Evolutionary conservation across 768 basidiomycete genomes (phyloP).

Genomic region (Pisolithus sp.): DNA sequence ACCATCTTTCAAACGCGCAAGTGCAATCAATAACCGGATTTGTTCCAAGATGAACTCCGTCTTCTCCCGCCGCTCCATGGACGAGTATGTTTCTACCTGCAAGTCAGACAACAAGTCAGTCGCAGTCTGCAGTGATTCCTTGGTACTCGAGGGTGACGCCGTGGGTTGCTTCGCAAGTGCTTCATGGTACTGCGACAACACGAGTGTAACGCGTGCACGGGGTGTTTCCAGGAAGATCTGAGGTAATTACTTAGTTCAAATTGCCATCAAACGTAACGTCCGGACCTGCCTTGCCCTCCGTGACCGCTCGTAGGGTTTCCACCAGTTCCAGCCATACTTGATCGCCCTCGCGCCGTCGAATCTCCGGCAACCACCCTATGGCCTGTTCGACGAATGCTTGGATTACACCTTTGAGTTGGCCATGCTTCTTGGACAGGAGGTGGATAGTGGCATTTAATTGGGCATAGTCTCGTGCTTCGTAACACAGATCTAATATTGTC

Average conservation of each 20-base stretch:
- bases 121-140: slow-evolving; percentile 75
- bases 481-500: slow-evolving; percentile 63
- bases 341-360: slow-evolving; percentile 59
- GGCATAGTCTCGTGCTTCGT: slow-evolving; percentile 62
- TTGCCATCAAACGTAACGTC: background rate
- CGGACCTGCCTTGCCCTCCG: slow-evolving; percentile 88
- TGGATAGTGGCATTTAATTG: slow-evolving; percentile 66
- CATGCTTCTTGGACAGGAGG: slow-evolving; percentile 88
- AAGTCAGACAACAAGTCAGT: slow-evolving; percentile 91
- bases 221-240: slow-evolving; percentile 97
- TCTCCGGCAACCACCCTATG: slow-evolving; percentile 75
- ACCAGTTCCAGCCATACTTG: slow-evolving; percentile 83
- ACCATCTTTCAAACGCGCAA: slow-evolving; percentile 70
- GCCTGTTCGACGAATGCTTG: slow-evolving; percentile 88
- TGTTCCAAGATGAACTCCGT: slow-evolving; percentile 98
- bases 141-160: slow-evolving; percentile 32
- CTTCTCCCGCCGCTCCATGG: slow-evolving; percentile 97
- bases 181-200: slow-evolving; percentile 85
- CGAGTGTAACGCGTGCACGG: slow-evolving; percentile 86
- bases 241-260: slow-evolving; percentile 1
- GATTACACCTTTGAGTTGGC: slow-evolving; percentile 86
- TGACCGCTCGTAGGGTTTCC: slow-evolving; percentile 83
- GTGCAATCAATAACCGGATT: slow-evolving; percentile 81
- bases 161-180: slow-evolving; percentile 43
- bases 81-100: slow-evolving; percentile 98